Base-by-base conservation (phyloP, 2,329 filamentous ascomycete species). In the Lecanicillium sp. region DNA sequence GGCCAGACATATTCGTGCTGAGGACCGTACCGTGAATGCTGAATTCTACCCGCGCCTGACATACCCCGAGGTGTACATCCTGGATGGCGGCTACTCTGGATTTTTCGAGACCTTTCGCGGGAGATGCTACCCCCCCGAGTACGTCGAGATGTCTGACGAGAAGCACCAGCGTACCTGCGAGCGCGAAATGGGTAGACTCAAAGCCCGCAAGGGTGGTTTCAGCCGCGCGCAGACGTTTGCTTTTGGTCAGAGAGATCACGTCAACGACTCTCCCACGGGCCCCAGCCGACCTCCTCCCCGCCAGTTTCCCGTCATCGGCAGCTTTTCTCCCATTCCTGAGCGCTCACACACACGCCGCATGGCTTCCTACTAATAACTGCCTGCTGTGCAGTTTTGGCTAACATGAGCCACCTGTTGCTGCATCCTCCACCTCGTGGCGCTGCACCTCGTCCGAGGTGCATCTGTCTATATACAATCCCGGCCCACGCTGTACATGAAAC, bases 21-120 rank as follows among this genome's bases (percentile, higher is more conserved):
- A 88, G 62, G 93, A 98, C 67, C 88, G 93, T 51, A 81, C 83
- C 30, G 75, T 83, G 61, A 98, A 98, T 66, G 81, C 83, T 46
- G 88, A 93, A 65, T 78, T 79, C 55, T 98, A 97, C 62, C 93
- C 93, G 15, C 79, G 77, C 51, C 80, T 98, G 52, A 90, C 85
- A n/a, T 98, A 95, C 61, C 93, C 93, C 2, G 93, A 98, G 65
- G 83, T 97, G 55, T 98, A 98, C 67, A 95, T 98, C 58, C 75
- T 98, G 33, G 90, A 97, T 56, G 93, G 93, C 52, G 93, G 93
- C 36, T 98, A 98, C 72, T 95, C 90, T 66, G 83, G 83, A 23
- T 98, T 98, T 74, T 98, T 91, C 65, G 72, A 79, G 20, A 75
- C 87, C 54, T 83, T 95, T 65, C 83, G 83, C 44, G 71, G 77